Base-by-base conservation (phyloP, 371 early-diverging fungal species). In the Rhizoclosmatium hyalinum region DNA sequence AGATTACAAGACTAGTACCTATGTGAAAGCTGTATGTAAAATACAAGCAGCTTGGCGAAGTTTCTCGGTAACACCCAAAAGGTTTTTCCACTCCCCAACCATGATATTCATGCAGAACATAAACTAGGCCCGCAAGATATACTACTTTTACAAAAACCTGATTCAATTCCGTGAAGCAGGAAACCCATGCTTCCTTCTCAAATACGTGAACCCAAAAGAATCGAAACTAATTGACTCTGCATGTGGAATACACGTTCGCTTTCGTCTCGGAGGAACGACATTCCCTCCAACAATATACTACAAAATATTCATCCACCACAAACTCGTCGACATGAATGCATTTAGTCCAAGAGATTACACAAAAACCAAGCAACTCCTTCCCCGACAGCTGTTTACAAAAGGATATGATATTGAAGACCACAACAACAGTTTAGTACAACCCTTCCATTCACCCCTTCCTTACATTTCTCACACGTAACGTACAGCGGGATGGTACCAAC, bases 261-360 rank as follows among this genome's bases (percentile, higher is more conserved):
- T 88, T 61, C 77, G 88, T 19, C 77, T 88, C 8, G 88, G 88
- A 14, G 88, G 88, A 14, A 61, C 68, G 14, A 21, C 74, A 17
- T 88, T 85, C 67, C 88, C 88, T 19, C 88, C 88, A 2, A 76
- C 75, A 3, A 82, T 88, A 6, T 83, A 74, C 71, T 88, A 88
- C 83, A 88, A 88, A 69, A 83, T 88, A 14, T 88, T 78, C 67
- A 79, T 84, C 0, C 83, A 88, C 66, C 72, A 72, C 56, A 72
- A 64, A 17, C 64, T 86, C 53, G 74, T 87, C 3, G 88, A 88
- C 74, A 77, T 88, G 75, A 84, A 84, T 65, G 70, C 83, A 8
- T 88, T 88, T 67, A 78, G 81, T 41, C 88, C 88, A 8, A 60
- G 87, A 1, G 83, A 88, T 69, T 88, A 88, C 74, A 83, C 85